Conservation (phyloP, 305 asterid genomes). For the Plantago rigida region DNA sequence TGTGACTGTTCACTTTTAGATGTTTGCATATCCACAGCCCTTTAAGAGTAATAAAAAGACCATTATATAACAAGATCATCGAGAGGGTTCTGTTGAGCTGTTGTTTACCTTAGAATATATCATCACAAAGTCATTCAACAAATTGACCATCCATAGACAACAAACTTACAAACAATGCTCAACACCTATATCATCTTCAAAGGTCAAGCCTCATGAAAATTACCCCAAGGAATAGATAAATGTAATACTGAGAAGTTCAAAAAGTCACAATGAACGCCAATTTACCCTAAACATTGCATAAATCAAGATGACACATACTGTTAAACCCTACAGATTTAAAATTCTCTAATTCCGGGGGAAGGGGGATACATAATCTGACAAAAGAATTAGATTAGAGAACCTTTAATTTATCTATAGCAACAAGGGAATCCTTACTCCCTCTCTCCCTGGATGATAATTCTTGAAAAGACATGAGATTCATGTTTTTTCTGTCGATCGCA, state of each 20-base stretch:
- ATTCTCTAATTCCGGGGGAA: no score
- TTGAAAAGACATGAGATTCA: conserved; percentile 81
- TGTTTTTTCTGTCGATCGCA: conserved; percentile 65
- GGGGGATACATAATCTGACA: conserved; percentile 8
- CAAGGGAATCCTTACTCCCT: conserved; percentile 68
- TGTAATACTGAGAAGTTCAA: conserved; percentile 10
- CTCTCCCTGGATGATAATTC: conserved; percentile 89
- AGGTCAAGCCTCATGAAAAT: conserved; percentile 13
- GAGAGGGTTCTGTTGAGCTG: not conserved
- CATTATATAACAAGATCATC: conserved; percentile 2
- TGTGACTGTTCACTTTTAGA: not conserved
- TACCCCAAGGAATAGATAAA: conserved; percentile 2
- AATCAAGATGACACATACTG: conserved; percentile 1
- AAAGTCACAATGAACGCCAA: not conserved
- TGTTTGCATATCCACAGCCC: not conserved
- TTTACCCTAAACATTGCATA: conserved; percentile 4
- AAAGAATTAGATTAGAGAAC: conserved; percentile 29
- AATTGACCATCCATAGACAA: conserved; percentile 7
- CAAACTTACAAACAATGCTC: not conserved
- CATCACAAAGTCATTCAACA: not conserved
- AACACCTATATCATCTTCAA: conserved; percentile 15
- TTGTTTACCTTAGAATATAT: not conserved
- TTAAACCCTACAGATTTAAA: not conserved
- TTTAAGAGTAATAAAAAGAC: not conserved
- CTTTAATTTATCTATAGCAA: conserved; percentile 66